These are phyloP conservation scores for Clohesyomyces aquaticus DNA, from an alignment of 495 filamentous ascomycete species.

Conservation along the genomic window DNA sequence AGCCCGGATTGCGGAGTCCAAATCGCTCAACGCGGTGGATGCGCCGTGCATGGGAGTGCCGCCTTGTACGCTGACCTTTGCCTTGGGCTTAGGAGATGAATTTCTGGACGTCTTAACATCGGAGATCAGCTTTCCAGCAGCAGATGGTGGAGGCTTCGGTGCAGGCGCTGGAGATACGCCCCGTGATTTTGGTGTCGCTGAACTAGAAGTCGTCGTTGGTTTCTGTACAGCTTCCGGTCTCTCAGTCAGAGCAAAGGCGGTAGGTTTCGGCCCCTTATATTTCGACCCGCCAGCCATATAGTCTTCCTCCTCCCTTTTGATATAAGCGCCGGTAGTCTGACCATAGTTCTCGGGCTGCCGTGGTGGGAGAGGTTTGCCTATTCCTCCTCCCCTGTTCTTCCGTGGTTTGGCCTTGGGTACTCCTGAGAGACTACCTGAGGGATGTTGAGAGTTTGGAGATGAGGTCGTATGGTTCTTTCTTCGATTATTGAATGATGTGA, in stretches of 20 bases:
- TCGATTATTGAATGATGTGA: slow-evolving; percentile 83
- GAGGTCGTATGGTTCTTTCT: slow-evolving; percentile 52
- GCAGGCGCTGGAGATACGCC: slow-evolving; percentile 27
- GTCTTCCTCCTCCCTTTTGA: slow-evolving; percentile 66
- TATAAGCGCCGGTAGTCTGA: slow-evolving; percentile 60
- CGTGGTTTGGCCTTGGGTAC: slow-evolving; percentile 45
- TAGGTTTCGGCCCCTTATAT: slow-evolving; percentile 39
- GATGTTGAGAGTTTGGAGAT: slow-evolving; percentile 38
- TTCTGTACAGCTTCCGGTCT: slow-evolving; percentile 49
- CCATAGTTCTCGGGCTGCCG: slow-evolving; percentile 64
- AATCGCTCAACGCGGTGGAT: slow-evolving; percentile 74
- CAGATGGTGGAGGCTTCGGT: slow-evolving; percentile 67
- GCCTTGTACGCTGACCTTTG: slow-evolving; percentile 69
- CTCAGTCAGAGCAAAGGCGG: slow-evolving; percentile 48
- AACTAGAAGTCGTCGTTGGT: slow-evolving; percentile 39
- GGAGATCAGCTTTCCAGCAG: slow-evolving; percentile 75
- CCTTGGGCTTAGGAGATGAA: slow-evolving; percentile 52
- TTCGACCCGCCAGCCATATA: slow-evolving; percentile 57
- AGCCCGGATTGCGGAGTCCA: slow-evolving; percentile 88
- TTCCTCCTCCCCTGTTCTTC: slow-evolving; percentile 65
- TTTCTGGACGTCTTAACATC: slow-evolving; percentile 65
- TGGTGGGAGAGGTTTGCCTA: slow-evolving; percentile 61
- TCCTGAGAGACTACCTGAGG: slow-evolving; percentile 41
- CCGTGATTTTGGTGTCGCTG: slow-evolving; percentile 24
- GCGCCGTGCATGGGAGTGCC: slow-evolving; percentile 76